These are phyloP conservation scores for Shiraia sp. DNA, from an alignment of 2,329 filamentous ascomycete genomes.

Conservation along the genomic window DNA sequence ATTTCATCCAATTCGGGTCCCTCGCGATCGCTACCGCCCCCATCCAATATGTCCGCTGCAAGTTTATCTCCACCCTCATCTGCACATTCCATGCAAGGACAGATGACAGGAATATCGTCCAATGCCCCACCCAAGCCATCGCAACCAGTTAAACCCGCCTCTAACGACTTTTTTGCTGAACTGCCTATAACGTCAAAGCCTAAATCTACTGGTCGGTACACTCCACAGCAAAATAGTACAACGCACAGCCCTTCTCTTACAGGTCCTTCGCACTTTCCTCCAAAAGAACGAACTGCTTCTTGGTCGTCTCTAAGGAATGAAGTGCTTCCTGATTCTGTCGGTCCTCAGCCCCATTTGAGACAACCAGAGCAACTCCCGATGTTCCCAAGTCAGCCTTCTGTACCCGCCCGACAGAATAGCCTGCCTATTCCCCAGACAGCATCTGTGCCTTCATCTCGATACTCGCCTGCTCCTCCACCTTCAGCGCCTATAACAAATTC, in stretches of 20 bases:
- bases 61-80: slow-evolving; percentile 48
- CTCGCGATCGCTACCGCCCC: slow-evolving; percentile 23
- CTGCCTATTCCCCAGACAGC: slow-evolving; percentile 37
- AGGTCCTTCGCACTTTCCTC: slow-evolving; percentile 27
- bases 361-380: slow-evolving; percentile 49
- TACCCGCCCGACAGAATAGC: slow-evolving; percentile 35
- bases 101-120: slow-evolving; percentile 34
- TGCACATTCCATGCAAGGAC: slow-evolving; percentile 40
- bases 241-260: slow-evolving; percentile 28
- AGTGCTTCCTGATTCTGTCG: slow-evolving; percentile 32
- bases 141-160: slow-evolving; percentile 30
- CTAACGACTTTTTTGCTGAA: slow-evolving; percentile 54
- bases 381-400: slow-evolving; percentile 38
- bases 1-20: slow-evolving; percentile 42
- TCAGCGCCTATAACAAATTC: slow-evolving; percentile 30
- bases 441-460: slow-evolving; percentile 36
- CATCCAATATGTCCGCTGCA: slow-evolving; percentile 36
- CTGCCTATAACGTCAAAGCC: slow-evolving; percentile 51
- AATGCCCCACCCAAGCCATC: slow-evolving; percentile 29
- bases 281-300: slow-evolving; percentile 41
- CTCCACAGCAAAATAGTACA: slow-evolving; percentile 37
- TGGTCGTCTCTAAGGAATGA: slow-evolving; percentile 44
- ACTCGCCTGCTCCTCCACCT: slow-evolving; percentile 47
- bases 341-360: slow-evolving; percentile 36
- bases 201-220: slow-evolving; percentile 44